Conservation (phyloP, 306 rosid species). For the Glycyrrhiza uralensis region DNA sequence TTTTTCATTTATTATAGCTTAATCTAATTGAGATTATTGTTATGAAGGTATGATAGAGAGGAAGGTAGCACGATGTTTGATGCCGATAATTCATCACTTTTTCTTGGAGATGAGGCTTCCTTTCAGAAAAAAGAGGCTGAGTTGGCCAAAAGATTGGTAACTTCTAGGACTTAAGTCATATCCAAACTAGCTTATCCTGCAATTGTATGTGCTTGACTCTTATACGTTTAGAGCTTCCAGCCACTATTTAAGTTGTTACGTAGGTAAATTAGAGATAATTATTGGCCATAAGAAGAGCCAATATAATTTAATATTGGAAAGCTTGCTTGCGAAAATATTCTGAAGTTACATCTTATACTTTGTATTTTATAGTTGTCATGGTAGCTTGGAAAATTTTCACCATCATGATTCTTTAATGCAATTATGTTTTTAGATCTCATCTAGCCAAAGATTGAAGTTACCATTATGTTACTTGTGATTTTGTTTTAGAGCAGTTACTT, state of each 20-base stretch:
- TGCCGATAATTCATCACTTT: conserved; percentile 68
- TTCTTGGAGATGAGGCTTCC: conserved; percentile 85
- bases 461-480: neutral
- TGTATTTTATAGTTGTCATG: neutral
- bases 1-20: conserved; percentile 7
- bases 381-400: neutral
- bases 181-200: conserved; percentile 1
- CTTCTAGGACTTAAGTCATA: conserved; percentile 10
- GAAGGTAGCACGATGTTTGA: conserved; percentile 87
- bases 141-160: conserved; percentile 92
- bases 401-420: neutral
- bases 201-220: conserved; percentile 7
- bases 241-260: neutral
- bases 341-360: neutral
- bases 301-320: neutral
- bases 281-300: neutral
- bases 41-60: conserved; percentile 91
- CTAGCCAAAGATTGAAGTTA: neutral
- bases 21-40: conserved; percentile 18
- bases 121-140: conserved; percentile 98
- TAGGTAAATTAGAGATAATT: conserved; percentile 6
- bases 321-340: conserved; percentile 2
- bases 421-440: neutral
- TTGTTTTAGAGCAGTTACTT: neutral
- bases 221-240: neutral